Evolutionary conservation across 495 filamentous ascomycete species (phyloP).

Genomic region (Podospora anserina): DNA sequence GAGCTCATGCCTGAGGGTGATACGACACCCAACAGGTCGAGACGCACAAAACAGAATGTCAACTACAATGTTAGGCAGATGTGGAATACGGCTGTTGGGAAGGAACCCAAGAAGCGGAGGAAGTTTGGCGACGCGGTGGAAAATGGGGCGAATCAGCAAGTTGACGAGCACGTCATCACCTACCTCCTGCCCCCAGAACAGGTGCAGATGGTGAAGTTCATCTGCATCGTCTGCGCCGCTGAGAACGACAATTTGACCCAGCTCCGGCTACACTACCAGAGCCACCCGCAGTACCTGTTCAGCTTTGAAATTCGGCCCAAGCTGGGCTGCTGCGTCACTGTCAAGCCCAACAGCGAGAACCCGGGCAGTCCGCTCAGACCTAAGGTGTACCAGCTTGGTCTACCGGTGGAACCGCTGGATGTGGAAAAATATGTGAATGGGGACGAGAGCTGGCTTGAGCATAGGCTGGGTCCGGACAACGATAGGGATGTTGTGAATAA

Average conservation of each 20-base stretch:
- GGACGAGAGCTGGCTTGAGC: slow-evolving; percentile 41
- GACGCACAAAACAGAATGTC: slow-evolving; percentile 40
- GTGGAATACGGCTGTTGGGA: slow-evolving; percentile 47
- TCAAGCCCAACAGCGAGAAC: slow-evolving; percentile 20
- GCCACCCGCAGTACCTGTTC: slow-evolving; percentile 47
- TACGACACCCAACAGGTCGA: slow-evolving; percentile 39
- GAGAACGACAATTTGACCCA: slow-evolving; percentile 41
- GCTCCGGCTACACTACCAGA: slow-evolving; percentile 44
- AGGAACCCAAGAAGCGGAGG: slow-evolving; percentile 42
- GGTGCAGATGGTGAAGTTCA: slow-evolving; percentile 39
- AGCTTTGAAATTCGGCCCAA: slow-evolving; percentile 33
- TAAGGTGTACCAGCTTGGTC: slow-evolving; percentile 37
- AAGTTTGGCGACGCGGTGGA: slow-evolving; percentile 29
- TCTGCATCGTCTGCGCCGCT: slow-evolving; percentile 47
- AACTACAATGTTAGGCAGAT: slow-evolving; percentile 54
- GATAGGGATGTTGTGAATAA: slow-evolving; percentile 24
- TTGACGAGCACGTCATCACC: slow-evolving; percentile 38
- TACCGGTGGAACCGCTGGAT: slow-evolving; percentile 36
- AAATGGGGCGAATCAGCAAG: slow-evolving; percentile 16
- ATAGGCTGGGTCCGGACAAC: slow-evolving; percentile 40
- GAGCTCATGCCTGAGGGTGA: slow-evolving; percentile 27
- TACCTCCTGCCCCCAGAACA: slow-evolving; percentile 46
- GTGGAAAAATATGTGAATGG: slow-evolving; percentile 41
- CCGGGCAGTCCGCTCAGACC: slow-evolving; percentile 21
- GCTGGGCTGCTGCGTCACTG: slow-evolving; percentile 21